Evolutionary conservation across 805 yeast genomes (phyloP).

Genomic region (Candida argentea): DNA sequence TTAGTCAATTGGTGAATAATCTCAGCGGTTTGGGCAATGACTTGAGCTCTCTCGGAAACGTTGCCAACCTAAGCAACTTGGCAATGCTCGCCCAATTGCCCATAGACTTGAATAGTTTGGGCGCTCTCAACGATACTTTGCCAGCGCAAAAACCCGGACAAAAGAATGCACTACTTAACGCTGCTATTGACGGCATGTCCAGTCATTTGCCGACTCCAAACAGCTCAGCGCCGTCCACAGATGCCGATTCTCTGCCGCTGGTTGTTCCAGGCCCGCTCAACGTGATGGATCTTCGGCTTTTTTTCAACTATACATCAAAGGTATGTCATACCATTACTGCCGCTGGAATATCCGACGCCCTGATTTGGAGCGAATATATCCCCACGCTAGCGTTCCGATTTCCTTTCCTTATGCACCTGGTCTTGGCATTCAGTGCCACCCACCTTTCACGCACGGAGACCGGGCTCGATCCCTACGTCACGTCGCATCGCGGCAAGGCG

Average conservation of each 20-base stretch:
- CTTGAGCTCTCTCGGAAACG: conserved; percentile 23
- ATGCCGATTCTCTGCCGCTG: conserved; percentile 3
- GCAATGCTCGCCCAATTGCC: conserved; percentile 36
- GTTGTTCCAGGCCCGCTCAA: conserved; percentile 31
- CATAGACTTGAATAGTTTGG: conserved; percentile 26
- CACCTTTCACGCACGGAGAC: conserved; percentile 72
- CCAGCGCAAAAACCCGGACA: conserved; percentile 4
- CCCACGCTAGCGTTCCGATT: conserved; percentile 81
- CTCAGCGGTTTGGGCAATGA: conserved; percentile 27
- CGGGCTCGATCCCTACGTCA: conserved; percentile 72
- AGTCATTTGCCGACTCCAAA: conserved; percentile 5
- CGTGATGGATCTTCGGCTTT: conserved; percentile 66
- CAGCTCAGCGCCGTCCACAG: neutral
- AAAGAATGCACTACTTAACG: conserved; percentile 7
- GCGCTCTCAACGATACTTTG: conserved; percentile 14
- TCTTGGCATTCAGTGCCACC: conserved; percentile 86
- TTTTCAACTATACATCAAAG: conserved; percentile 78
- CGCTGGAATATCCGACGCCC: conserved; percentile 80
- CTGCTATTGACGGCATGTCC: conserved; percentile 6
- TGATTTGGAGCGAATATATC: conserved; percentile 81
- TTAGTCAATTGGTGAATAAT: conserved; percentile 33
- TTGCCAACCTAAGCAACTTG: conserved; percentile 29
- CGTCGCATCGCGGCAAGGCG: conserved; percentile 83
- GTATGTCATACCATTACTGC: conserved; percentile 84
- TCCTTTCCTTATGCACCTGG: conserved; percentile 87